Evolutionary conservation across 2,329 filamentous ascomycete species (phyloP).

Genomic region (Lasiodiplodia gonubiensis): DNA sequence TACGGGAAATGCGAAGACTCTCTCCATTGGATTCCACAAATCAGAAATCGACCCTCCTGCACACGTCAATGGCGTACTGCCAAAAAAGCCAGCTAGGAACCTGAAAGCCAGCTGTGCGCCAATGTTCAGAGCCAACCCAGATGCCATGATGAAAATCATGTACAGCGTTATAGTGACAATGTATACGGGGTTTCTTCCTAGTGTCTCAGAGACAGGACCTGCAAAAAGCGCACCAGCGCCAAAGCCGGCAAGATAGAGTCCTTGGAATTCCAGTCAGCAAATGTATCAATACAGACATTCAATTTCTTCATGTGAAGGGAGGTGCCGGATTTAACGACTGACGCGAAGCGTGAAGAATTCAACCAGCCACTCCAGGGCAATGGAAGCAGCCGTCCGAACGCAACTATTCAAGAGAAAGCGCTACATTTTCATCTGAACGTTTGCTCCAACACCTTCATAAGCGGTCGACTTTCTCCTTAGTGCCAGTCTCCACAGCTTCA

Average conservation of each 20-base stretch:
- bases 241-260: slow-evolving; percentile 47
- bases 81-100: slow-evolving; percentile 57
- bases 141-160: slow-evolving; percentile 57
- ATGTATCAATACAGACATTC: too few relatives aligned
- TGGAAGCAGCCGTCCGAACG: too few relatives aligned
- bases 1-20: slow-evolving; percentile 57
- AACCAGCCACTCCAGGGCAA: too few relatives aligned
- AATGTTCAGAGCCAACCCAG: slow-evolving; percentile 55
- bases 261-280: not conserved
- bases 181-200: slow-evolving; percentile 58
- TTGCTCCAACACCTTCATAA: too few relatives aligned
- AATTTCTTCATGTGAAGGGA: too few relatives aligned
- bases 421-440: too few relatives aligned
- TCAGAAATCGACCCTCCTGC: slow-evolving; percentile 55
- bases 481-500: too few relatives aligned
- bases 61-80: slow-evolving; percentile 52
- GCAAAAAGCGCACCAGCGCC: slow-evolving; percentile 56
- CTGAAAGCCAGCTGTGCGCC: slow-evolving; percentile 56
- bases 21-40: slow-evolving; percentile 55
- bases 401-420: too few relatives aligned
- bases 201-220: slow-evolving; percentile 44
- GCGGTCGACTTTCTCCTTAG: too few relatives aligned
- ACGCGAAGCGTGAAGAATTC: too few relatives aligned
- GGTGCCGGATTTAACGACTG: too few relatives aligned
- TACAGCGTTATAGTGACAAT: slow-evolving; percentile 53